Evolutionary conservation across 1,139 yeast species (phyloP).

Genomic region (Blastobotrys buckinghamii): DNA sequence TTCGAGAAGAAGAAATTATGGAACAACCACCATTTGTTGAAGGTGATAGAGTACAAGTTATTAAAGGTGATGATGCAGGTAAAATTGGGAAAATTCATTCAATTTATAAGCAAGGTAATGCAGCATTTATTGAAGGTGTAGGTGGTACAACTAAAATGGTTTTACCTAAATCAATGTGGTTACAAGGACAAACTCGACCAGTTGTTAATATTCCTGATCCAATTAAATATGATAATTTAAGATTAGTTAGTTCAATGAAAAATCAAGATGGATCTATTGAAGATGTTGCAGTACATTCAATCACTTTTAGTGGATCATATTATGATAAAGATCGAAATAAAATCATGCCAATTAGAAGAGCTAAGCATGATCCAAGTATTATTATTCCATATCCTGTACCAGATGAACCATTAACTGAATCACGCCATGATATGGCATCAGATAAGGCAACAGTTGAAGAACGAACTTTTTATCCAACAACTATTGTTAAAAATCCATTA

Average conservation of each 20-base stretch:
- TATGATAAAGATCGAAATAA: constrained; percentile 70
- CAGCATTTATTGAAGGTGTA: constrained; percentile 49
- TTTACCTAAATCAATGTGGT: constrained; percentile 69
- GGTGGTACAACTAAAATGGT: constrained; percentile 49
- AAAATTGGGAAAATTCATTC: constrained; percentile 55
- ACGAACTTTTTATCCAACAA: constrained; percentile 68
- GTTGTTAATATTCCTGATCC: constrained; percentile 52
- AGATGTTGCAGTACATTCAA: constrained; percentile 72
- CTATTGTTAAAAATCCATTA: constrained; percentile 60
- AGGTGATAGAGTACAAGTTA: constrained; percentile 62
- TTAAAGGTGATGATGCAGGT: constrained; percentile 66
- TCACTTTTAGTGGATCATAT: constrained; percentile 57
- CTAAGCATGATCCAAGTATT: constrained; percentile 57
- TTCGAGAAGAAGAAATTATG: constrained; percentile 21
- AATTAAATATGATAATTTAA: constrained; percentile 57
- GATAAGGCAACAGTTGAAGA: constrained; percentile 55
- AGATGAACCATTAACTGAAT: constrained; percentile 50
- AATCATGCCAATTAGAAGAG: constrained; percentile 73
- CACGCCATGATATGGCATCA: constrained; percentile 47
- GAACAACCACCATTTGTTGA: constrained; percentile 38
- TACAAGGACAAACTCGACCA: constrained; percentile 65
- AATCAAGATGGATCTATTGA: constrained; percentile 50
- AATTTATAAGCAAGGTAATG: constrained; percentile 44
- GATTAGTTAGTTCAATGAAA: constrained; percentile 71
- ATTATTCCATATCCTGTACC: constrained; percentile 93